These are phyloP conservation scores for Globisporangium splendens DNA, from an alignment of 352 stramenopile genomes.

Conservation along the genomic window DNA sequence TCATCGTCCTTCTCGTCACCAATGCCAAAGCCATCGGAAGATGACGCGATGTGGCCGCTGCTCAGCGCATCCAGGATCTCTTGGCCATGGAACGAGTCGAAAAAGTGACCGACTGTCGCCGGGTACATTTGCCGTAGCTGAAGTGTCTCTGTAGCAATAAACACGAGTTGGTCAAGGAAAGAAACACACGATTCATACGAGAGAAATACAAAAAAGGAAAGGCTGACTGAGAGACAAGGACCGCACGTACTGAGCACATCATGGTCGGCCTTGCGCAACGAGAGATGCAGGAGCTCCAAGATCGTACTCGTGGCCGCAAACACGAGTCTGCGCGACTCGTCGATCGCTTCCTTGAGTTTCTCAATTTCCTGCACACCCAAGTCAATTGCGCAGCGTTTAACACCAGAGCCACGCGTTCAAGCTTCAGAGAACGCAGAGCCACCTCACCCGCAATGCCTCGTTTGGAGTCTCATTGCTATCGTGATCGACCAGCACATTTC, in stretches of 20 bases:
- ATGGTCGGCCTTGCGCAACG: conserved; percentile 46
- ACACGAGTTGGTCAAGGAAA: not conserved
- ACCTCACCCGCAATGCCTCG: conserved; percentile 31
- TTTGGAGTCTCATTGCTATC: conserved; percentile 39
- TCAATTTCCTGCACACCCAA: conserved; percentile 45
- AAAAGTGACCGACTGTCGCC: conserved; percentile 46
- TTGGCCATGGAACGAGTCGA: conserved; percentile 49
- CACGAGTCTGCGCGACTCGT: conserved; percentile 52
- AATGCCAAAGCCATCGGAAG: conserved; percentile 35
- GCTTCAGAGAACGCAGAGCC: not conserved
- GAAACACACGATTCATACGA: not conserved
- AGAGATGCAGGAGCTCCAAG: conserved; percentile 56
- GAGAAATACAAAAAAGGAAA: not conserved
- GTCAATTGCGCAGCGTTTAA: not conserved
- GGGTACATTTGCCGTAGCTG: conserved; percentile 67
- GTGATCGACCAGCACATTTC: not conserved
- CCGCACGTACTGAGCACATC: conserved; percentile 52
- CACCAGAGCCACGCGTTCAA: not conserved
- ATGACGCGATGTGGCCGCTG: conserved; percentile 46
- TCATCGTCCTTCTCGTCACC: conserved; percentile 45
- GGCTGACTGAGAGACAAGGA: not conserved
- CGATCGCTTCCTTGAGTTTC: conserved; percentile 45
- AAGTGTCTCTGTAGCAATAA: conserved; percentile 34
- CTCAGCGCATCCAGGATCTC: conserved; percentile 54
- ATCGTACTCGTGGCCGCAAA: conserved; percentile 61